These are phyloP conservation scores for Taphrina communis DNA, from an alignment of 1,139 yeast species.

Conservation along the genomic window DNA sequence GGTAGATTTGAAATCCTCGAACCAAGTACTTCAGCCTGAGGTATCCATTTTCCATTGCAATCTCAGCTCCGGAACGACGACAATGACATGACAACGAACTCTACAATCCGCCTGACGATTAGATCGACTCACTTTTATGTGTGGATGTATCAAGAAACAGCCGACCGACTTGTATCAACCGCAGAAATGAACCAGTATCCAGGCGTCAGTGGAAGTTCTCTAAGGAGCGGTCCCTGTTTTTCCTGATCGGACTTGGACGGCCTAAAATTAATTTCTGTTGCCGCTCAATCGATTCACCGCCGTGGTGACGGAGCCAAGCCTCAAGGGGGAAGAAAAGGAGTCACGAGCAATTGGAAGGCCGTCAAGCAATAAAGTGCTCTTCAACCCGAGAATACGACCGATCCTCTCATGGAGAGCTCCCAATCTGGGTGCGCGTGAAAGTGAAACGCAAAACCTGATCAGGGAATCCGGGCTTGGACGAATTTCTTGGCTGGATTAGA, in stretches of 20 bases:
- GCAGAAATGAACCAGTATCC: constrained; percentile 7
- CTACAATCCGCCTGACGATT: background rate
- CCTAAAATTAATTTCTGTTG: constrained; percentile 7
- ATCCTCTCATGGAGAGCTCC: too few relatives aligned
- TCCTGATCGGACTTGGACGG: constrained; percentile 30
- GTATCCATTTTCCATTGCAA: too few relatives aligned
- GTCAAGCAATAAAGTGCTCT: background rate
- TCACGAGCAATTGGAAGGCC: background rate
- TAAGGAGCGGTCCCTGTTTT: constrained; percentile 16
- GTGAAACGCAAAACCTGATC: background rate
- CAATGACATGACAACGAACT: background rate
- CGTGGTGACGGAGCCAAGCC: too few relatives aligned
- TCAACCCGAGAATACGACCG: too few relatives aligned
- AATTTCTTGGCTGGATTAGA: background rate
- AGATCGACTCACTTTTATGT: constrained; percentile 12
- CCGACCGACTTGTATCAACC: background rate
- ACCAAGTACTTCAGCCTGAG: too few relatives aligned
- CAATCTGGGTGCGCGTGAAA: too few relatives aligned
- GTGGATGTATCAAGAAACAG: background rate
- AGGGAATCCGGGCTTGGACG: background rate
- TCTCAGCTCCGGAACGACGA: background rate
- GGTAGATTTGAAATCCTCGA: too few relatives aligned
- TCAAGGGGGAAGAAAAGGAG: background rate
- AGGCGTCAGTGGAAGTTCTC: constrained; percentile 1
- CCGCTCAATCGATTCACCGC: too few relatives aligned